Conservation (phyloP, 345 rosid species). For the Citrus cavaleriei region DNA sequence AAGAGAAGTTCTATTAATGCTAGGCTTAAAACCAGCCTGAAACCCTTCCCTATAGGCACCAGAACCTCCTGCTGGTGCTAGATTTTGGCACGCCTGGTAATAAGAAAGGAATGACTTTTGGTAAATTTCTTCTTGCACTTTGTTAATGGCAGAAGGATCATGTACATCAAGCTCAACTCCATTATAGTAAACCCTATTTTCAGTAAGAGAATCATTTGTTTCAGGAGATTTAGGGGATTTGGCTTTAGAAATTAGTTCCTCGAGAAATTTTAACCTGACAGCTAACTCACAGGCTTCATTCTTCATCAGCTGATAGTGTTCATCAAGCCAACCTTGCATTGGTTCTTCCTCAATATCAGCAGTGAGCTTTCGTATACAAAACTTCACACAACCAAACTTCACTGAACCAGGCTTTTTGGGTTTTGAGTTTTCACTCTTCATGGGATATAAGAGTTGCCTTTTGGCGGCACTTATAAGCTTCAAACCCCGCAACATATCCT, state of each 20-base stretch:
- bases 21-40: constrained; percentile 89
- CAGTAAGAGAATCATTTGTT: constrained; percentile 42
- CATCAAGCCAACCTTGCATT: constrained; percentile 98
- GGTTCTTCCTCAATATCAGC: constrained; percentile 99
- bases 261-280: constrained; percentile 81
- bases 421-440: constrained; percentile 63
- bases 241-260: constrained; percentile 52
- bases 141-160: constrained; percentile 50
- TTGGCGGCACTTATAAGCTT: constrained; percentile 75
- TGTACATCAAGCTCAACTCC: constrained; percentile 62
- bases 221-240: constrained; percentile 48
- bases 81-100: constrained; percentile 80
- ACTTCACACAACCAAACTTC: constrained; percentile 71
- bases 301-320: constrained; percentile 78
- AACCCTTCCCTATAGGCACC: constrained; percentile 79
- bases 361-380: constrained; percentile 66
- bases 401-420: constrained; percentile 64
- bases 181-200: constrained; percentile 46
- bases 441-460: constrained; percentile 46
- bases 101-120: constrained; percentile 72
- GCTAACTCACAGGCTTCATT: constrained; percentile 85
- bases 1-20: constrained; percentile 70
- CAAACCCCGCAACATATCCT: constrained; percentile 88
- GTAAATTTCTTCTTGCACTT: constrained; percentile 70
- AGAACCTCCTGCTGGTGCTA: constrained; percentile 68